Base-by-base conservation (phyloP, 2,329 filamentous ascomycete species). In the Gnomoniopsis sp. region DNA sequence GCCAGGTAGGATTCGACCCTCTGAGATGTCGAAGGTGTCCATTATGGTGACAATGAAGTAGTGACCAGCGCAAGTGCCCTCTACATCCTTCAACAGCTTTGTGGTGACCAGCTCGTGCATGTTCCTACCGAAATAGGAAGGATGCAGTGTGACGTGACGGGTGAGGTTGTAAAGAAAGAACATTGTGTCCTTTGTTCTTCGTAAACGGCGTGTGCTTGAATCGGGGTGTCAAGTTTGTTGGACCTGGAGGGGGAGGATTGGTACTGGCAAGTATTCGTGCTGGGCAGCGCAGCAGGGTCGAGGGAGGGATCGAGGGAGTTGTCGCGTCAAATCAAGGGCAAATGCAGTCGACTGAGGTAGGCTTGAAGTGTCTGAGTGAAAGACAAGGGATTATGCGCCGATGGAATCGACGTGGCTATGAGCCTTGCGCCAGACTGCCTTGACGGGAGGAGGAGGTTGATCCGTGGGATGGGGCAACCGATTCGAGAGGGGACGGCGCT, bases 11-110 rank as follows among this genome's bases (percentile, higher is more conserved):
- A 99, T 93, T 66, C 91, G 88, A 14, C 93, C 93, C 70, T 96
- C 92, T 17, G 91, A 96, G 69, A 98, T 93, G 66, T 97, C 90
- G 69, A 96, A 93, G 51, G 93, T 90, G 74, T 97, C 93, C 86
- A 99, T 93, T 69, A 99, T 96, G 70, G 92, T 95, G 68, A 99
- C 95, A 71, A 99, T 96, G 75, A 95, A 98, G 80, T 96, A 97
- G 72, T 91, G 91, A 59, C 95, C 95, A 3, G 92, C 95, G 75
- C 93, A 97, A 46, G 90, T 93, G 23, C 95, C 95, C 77, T 99
- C 95, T 62, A 97, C 91, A 71, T 98, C 93, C 70, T 90, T 88
- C 64, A 96, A 84, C 30, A 99, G 86, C 74, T 93, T 92, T 66
- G 89, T 88, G 53, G 90, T 93, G 44, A 99, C 90, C 68, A 96